phyloP scores from a whole-genome alignment of 2,329 filamentous ascomycete genomes.

The Pyricularia grisea region DNA sequence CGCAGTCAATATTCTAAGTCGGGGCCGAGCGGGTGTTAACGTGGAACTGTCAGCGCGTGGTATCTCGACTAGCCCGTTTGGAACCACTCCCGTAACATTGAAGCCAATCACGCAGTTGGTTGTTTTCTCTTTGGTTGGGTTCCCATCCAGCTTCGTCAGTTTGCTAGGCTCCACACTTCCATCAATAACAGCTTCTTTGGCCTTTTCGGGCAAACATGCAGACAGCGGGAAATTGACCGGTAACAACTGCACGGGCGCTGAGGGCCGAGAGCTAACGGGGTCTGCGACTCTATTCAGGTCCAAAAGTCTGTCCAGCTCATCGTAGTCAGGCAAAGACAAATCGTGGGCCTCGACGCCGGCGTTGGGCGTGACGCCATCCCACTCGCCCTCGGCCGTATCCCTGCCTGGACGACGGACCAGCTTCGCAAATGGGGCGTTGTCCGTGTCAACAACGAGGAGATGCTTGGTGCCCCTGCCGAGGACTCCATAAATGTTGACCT shows the following conservation, averaged over 20 bases:
- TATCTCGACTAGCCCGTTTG: background rate
- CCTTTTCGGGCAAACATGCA: background rate
- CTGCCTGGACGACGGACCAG: slow-evolving; percentile 19
- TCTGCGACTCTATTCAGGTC: background rate
- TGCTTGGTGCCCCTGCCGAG: slow-evolving; percentile 61
- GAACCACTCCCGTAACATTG: background rate
- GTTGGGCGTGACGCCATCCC: background rate
- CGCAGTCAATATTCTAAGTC: slow-evolving; percentile 2
- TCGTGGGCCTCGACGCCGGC: background rate
- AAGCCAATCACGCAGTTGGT: background rate
- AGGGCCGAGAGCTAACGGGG: background rate
- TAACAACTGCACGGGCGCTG: background rate
- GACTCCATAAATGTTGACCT: slow-evolving; percentile 59
- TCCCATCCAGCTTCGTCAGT: background rate
- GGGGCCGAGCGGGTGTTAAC: background rate
- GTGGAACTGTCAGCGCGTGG: slow-evolving; percentile 1
- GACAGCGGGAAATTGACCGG: background rate
- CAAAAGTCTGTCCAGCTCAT: background rate
- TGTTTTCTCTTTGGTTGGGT: background rate
- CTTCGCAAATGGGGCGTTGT: slow-evolving; percentile 31
- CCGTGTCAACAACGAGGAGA: slow-evolving; percentile 59
- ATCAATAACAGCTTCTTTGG: background rate
- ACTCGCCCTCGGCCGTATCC: background rate
- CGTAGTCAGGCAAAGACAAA: background rate
- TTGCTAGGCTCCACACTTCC: background rate